These are phyloP conservation scores for Globisporangium megalacanthum DNA, from an alignment of 352 stramenopile genomes.

Conservation along the genomic window DNA sequence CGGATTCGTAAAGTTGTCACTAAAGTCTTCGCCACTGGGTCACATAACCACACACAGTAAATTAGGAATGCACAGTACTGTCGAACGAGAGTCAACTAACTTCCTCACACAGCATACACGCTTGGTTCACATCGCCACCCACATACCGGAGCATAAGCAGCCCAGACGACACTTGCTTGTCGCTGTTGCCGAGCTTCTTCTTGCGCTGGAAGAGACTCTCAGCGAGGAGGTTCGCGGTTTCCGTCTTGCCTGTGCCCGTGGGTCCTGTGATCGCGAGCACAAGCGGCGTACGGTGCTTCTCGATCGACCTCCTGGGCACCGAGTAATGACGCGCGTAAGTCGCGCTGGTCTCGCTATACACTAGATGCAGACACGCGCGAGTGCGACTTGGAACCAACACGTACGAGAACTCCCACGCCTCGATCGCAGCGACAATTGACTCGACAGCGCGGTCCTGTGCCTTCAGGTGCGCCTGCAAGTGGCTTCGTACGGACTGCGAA, in stretches of 20 bases:
- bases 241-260: slow-evolving; percentile 89
- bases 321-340: not conserved
- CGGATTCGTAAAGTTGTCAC: slow-evolving; percentile 76
- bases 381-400: slow-evolving; percentile 6
- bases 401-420: slow-evolving; percentile 83
- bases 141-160: slow-evolving; percentile 32
- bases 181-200: slow-evolving; percentile 61
- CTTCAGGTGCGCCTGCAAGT: slow-evolving; percentile 53
- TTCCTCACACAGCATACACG: not conserved
- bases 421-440: slow-evolving; percentile 57
- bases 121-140: not conserved
- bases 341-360: no score
- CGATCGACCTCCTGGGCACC: slow-evolving; percentile 32
- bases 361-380: not conserved
- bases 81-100: not conserved
- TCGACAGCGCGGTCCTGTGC: slow-evolving; percentile 63
- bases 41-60: slow-evolving; percentile 5
- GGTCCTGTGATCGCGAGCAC: slow-evolving; percentile 87
- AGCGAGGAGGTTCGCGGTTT: slow-evolving; percentile 81
- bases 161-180: slow-evolving; percentile 57
- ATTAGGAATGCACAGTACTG: not conserved
- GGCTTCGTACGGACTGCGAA: slow-evolving; percentile 40
- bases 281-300: slow-evolving; percentile 61
- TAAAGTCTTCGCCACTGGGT: slow-evolving; percentile 77
- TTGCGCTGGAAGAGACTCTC: slow-evolving; percentile 81